phyloP scores from a whole-genome alignment of 1,284 basidiomycete genomes.

The Trichosporon sp. region DNA sequence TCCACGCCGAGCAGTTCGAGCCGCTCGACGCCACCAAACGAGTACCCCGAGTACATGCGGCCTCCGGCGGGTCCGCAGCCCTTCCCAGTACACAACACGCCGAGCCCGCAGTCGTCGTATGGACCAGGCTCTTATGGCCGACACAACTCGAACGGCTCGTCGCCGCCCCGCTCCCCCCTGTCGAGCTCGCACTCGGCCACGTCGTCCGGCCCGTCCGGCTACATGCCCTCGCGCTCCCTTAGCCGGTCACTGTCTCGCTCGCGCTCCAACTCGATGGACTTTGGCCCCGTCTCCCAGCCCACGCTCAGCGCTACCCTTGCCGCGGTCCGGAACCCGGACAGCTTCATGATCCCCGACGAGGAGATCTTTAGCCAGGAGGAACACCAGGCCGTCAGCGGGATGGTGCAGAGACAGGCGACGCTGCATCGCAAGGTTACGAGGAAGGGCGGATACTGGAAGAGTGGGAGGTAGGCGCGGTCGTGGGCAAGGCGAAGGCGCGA shows the following conservation, averaged over 20 bases:
- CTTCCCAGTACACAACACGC: too few relatives aligned
- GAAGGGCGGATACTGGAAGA: neutral
- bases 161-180: neutral
- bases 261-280: neutral
- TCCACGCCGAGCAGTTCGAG: neutral
- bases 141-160: too few relatives aligned
- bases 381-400: neutral
- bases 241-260: neutral
- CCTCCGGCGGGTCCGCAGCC: neutral
- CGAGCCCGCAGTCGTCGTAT: too few relatives aligned
- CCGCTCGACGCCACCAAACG: neutral
- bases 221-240: neutral
- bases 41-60: neutral
- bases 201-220: neutral
- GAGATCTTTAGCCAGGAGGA: neutral
- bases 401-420: neutral
- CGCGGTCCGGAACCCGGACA: neutral
- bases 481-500: too few relatives aligned
- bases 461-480: neutral
- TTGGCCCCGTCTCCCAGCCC: neutral
- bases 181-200: too few relatives aligned
- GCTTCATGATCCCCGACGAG: constrained; percentile 1
- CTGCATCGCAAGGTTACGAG: neutral
- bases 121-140: too few relatives aligned
- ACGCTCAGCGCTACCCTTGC: neutral